phyloP scores from a whole-genome alignment of 1,284 basidiomycete genomes.

The Cryptococcus maquisensis region DNA sequence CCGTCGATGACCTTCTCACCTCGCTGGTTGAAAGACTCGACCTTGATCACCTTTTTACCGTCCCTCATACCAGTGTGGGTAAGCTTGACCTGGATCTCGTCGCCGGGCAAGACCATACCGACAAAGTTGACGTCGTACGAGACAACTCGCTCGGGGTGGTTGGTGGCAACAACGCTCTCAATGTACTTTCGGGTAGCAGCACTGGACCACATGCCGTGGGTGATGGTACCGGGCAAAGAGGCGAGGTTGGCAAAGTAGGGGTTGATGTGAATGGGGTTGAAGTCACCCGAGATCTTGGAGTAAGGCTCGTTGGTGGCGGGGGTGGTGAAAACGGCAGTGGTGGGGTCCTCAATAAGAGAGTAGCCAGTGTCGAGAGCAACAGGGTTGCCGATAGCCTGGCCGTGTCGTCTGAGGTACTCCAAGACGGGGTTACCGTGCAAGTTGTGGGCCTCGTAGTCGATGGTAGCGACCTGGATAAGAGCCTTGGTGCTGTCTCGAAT shows the following conservation, averaged over 20 bases:
- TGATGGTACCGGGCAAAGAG: constrained; percentile 90
- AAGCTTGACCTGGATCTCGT: constrained; percentile 81
- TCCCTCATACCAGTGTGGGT: constrained; percentile 86
- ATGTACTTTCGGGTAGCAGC: constrained; percentile 90
- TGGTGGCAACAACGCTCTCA: constrained; percentile 90
- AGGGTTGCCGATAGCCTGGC: constrained; percentile 68
- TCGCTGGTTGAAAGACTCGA: constrained; percentile 78
- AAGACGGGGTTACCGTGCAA: constrained; percentile 89
- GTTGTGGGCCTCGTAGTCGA: constrained; percentile 81
- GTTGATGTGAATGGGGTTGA: constrained; percentile 91
- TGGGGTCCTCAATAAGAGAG: constrained; percentile 61
- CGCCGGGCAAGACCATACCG: constrained; percentile 95
- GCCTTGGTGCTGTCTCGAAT: constrained; percentile 79
- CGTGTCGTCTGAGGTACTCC: constrained; percentile 88
- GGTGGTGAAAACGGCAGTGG: constrained; percentile 63
- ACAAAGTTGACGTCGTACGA: constrained; percentile 90
- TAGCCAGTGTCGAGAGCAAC: constrained; percentile 83
- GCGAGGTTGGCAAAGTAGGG: constrained; percentile 97
- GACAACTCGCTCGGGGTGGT: constrained; percentile 82
- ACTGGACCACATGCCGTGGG: constrained; percentile 95
- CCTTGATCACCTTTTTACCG: constrained; percentile 86
- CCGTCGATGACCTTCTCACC: constrained; percentile 91
- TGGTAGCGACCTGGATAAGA: constrained; percentile 78
- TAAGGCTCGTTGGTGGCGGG: constrained; percentile 90
- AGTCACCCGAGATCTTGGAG: constrained; percentile 93